These are phyloP conservation scores for Oenanthe sinensis DNA, from an alignment of 129 eudicot species.

Conservation along the genomic window DNA sequence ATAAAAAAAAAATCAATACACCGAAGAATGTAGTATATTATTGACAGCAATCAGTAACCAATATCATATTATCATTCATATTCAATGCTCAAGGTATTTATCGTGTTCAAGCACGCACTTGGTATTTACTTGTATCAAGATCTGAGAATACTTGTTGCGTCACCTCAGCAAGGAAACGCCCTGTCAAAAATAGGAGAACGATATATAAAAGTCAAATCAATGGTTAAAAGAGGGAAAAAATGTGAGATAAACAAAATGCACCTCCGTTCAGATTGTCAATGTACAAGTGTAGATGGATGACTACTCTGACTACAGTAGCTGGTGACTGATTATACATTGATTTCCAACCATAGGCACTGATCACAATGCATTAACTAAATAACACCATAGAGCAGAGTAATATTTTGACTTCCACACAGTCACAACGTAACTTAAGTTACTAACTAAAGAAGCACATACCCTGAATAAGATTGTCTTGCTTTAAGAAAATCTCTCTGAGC, in stretches of 20 bases:
- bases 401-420: neutral
- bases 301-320: neutral
- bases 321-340: neutral
- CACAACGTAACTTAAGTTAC: neutral
- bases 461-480: constrained; percentile 96
- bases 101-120: constrained; percentile 37
- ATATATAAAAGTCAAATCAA: neutral
- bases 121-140: constrained; percentile 96
- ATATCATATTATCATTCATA: neutral
- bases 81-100: neutral
- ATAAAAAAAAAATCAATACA: neutral
- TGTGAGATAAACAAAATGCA: neutral
- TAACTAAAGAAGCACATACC: constrained; percentile 38
- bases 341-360: neutral
- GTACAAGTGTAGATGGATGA: neutral
- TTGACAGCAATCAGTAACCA: neutral
- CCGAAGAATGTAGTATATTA: neutral
- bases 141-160: constrained; percentile 94
- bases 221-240: neutral
- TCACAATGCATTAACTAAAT: neutral
- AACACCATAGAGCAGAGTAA: neutral
- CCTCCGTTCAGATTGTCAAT: neutral
- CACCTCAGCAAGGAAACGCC: constrained; percentile 93
- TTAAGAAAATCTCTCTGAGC: constrained; percentile 93
- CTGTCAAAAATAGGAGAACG: constrained; percentile 31